Evolutionary conservation across 1,284 basidiomycete species (phyloP), one percentile per base, ranked within the genome.

Genomic region (Ustilago cynodontis): DNA sequence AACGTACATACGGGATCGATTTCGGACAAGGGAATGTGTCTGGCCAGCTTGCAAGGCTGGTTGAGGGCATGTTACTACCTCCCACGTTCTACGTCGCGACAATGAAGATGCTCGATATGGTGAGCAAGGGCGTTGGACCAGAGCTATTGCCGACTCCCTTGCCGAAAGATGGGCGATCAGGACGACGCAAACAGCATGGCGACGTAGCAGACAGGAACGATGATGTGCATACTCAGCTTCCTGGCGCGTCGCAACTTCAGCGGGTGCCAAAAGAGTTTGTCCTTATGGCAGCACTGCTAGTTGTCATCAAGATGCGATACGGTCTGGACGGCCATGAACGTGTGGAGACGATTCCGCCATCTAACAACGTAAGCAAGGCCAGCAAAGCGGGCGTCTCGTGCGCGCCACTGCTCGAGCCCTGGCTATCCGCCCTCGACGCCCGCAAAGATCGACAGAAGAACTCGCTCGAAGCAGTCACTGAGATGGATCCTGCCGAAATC

Each of bases 11-110:
- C 83, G 89, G 89, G 9, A 86, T 95, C n/a, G 86, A 86, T 50
- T 90, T 92, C 8, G 94, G 94, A 0, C 92, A 93, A 82, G 87
- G 90, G 72, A 97, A 97, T 81, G 89, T 90, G 3, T 90, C 91
- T 7, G 93, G 93, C 0, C 87, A 95, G 24, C 88, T 95, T 29
- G 95, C 94, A 93, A 89, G 92, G n/a, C 88, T 92, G 1, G 89
- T 92, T 8, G 89, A 90, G 58, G 87, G 88, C 14, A 88, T 96
- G 67, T 90, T 91, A 52, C 92, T 93, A 33, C 92, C 91, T 49
- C 92, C 94, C 94, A 71, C 78, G 1, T 75, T 83, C 35, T 83
- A 83, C 29, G 74, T 77, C 5, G 76, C 65, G 0, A 63, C 74
- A 2, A 78, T 77, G 57, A 54, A 66, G 13, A 39, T 81, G 41